Percentiles rank a stretch among this genome's conserved stretches.
phyloP scores from a whole-genome alignment of 306 rosid species.

The Quercus agrifolia region DNA sequence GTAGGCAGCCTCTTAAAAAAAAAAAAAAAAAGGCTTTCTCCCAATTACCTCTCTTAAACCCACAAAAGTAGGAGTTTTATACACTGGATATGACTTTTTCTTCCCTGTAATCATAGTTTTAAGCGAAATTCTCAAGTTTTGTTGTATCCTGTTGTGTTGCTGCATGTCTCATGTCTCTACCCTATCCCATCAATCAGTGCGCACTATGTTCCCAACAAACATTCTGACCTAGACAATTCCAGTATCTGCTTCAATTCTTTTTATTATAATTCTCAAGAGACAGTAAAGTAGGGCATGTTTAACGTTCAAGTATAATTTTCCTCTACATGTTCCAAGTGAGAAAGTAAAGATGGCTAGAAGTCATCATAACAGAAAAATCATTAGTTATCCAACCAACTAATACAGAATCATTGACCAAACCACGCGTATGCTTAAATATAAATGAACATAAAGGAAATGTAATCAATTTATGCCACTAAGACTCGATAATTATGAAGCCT shows the following conservation, averaged over 20 bases:
- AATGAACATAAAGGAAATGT: conserved; percentile 14
- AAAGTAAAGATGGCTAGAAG: conserved; percentile 5
- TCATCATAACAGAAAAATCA: conserved; percentile 36
- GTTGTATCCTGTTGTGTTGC: neutral
- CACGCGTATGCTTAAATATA: conserved; percentile 43
- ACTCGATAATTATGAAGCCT: conserved; percentile 21
- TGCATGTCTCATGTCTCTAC: neutral
- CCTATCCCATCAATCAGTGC: neutral
- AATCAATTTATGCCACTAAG: conserved; percentile 39
- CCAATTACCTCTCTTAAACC: too few species aligned
- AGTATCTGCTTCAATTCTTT: neutral
- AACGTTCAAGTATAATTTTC: conserved; percentile 7
- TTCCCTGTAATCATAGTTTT: neutral
- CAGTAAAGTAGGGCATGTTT: neutral
- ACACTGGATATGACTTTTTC: too few species aligned
- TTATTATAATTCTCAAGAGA: conserved; percentile 23
- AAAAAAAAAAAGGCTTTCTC: too few species aligned
- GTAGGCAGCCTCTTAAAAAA: neutral
- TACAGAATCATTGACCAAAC: conserved; percentile 36
- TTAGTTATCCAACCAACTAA: conserved; percentile 35
- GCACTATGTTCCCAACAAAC: neutral
- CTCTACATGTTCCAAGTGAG: neutral
- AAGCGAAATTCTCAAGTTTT: neutral
- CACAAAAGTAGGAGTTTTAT: too few species aligned
- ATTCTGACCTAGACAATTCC: conserved; percentile 9